Evolutionary conservation across 1,139 yeast genomes (phyloP).

Genomic region (Lodderomyces elongisporus): DNA sequence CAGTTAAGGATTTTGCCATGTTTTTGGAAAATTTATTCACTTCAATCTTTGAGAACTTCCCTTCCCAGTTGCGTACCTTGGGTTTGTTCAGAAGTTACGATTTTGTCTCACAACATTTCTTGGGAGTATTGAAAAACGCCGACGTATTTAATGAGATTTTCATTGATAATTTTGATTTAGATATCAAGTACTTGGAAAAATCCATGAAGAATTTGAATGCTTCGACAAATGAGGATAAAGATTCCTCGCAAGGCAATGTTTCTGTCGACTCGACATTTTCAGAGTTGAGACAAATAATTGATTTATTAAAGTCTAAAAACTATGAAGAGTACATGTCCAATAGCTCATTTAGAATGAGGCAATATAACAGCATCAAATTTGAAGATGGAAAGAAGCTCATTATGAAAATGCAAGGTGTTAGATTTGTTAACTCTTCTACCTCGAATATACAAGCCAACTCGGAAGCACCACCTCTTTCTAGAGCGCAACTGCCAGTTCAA

Average conservation of each 20-base stretch:
- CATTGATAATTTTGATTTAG: constrained; percentile 42
- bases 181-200: constrained; percentile 36
- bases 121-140: constrained; percentile 53
- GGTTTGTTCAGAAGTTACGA: constrained; percentile 85
- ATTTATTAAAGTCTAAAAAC: constrained; percentile 32
- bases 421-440: too few relatives aligned
- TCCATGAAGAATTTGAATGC: constrained; percentile 29
- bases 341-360: constrained; percentile 36
- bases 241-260: constrained; percentile 29
- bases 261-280: constrained; percentile 43
- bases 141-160: constrained; percentile 35
- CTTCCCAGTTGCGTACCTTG: constrained; percentile 70
- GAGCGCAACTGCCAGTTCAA: background rate
- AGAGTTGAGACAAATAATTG: constrained; percentile 42
- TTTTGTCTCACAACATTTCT: constrained; percentile 68
- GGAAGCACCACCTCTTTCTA: constrained; percentile 1
- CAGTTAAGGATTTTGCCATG: constrained; percentile 81
- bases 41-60: constrained; percentile 80
- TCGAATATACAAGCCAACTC: too few relatives aligned
- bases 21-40: constrained; percentile 82
- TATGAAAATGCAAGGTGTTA: constrained; percentile 27
- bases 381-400: constrained; percentile 40
- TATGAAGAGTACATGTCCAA: constrained; percentile 38
- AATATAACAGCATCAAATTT: constrained; percentile 36
- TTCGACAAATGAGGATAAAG: constrained; percentile 7